phyloP scores from a whole-genome alignment of 306 rosid species.

The Fragaria iinumae region DNA sequence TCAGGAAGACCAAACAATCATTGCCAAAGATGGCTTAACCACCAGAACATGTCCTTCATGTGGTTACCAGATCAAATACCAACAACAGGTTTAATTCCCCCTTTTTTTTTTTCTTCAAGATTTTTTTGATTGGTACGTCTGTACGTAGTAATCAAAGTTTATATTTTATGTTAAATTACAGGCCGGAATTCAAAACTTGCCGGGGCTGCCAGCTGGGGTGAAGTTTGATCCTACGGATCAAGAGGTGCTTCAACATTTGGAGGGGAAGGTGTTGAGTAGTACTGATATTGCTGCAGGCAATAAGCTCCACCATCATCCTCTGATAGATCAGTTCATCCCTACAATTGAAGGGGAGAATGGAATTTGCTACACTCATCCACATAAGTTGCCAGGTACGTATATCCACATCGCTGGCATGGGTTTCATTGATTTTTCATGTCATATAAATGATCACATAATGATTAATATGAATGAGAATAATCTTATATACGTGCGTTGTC shows the following conservation, averaged over 20 bases:
- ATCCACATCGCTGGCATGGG: neutral
- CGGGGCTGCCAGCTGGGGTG: constrained; percentile 78
- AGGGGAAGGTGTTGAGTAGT: constrained; percentile 48
- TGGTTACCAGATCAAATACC: constrained; percentile 68
- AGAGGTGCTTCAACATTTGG: constrained; percentile 73
- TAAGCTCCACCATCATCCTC: constrained; percentile 53
- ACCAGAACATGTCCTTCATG: constrained; percentile 62
- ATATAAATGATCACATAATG: neutral
- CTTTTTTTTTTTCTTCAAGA: neutral
- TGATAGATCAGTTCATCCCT: constrained; percentile 73
- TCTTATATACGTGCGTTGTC: neutral
- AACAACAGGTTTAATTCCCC: constrained; percentile 43
- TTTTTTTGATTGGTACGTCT: neutral
- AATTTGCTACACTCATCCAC: constrained; percentile 79
- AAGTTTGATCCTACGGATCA: constrained; percentile 89
- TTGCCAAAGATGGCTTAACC: constrained; percentile 33
- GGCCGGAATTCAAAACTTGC: constrained; percentile 50
- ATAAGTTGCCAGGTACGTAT: constrained; percentile 60
- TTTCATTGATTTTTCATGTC: neutral
- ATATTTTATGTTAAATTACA: neutral
- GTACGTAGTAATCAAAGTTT: neutral
- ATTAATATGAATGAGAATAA: neutral
- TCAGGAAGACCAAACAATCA: constrained; percentile 36
- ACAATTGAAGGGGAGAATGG: constrained; percentile 78
- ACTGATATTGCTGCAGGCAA: constrained; percentile 46